phyloP scores from a whole-genome alignment of 192 early-diverging fungal species.

The Cladochytrium replicatum region DNA sequence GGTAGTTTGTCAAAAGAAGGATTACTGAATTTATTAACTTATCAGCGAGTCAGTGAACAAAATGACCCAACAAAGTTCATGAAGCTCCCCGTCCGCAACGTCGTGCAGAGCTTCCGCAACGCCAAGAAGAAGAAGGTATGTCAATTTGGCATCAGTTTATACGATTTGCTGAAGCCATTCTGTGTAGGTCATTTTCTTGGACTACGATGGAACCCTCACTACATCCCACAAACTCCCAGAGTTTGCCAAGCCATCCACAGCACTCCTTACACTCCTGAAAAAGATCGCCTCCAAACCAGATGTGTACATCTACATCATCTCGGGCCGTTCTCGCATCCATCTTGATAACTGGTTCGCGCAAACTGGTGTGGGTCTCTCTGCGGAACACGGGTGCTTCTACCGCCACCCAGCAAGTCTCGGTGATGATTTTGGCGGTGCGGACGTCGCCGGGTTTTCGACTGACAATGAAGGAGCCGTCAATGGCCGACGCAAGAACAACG shows the following conservation, averaged over 20 bases:
- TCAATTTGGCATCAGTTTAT: background rate
- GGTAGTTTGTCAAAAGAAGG: background rate
- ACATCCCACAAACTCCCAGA: slow-evolving; percentile 79
- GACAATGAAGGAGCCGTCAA: no score
- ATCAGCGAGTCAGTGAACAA: slow-evolving; percentile 51
- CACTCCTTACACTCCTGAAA: slow-evolving; percentile 59
- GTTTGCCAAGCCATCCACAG: slow-evolving; percentile 79
- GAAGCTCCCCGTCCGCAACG: slow-evolving; percentile 40
- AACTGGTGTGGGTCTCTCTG: slow-evolving; percentile 79
- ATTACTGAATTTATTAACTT: background rate
- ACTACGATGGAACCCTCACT: slow-evolving; percentile 96
- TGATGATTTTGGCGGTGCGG: slow-evolving; percentile 33
- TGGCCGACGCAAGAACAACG: slow-evolving; percentile 42
- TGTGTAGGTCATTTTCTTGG: slow-evolving; percentile 65
- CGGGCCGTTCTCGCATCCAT: slow-evolving; percentile 79
- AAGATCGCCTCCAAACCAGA: slow-evolving; percentile 62
- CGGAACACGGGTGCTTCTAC: slow-evolving; percentile 98
- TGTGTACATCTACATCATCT: slow-evolving; percentile 91
- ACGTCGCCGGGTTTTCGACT: background rate
- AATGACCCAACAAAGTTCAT: slow-evolving; percentile 56
- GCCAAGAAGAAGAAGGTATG: slow-evolving; percentile 54
- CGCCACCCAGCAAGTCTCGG: slow-evolving; percentile 70
- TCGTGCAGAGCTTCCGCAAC: slow-evolving; percentile 40
- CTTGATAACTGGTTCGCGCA: slow-evolving; percentile 88
- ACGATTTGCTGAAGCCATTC: background rate